Evolutionary conservation across 1,139 yeast species (phyloP), one percentile per base, ranked within the genome.

Genomic region (Kodamaea alishanica): DNA sequence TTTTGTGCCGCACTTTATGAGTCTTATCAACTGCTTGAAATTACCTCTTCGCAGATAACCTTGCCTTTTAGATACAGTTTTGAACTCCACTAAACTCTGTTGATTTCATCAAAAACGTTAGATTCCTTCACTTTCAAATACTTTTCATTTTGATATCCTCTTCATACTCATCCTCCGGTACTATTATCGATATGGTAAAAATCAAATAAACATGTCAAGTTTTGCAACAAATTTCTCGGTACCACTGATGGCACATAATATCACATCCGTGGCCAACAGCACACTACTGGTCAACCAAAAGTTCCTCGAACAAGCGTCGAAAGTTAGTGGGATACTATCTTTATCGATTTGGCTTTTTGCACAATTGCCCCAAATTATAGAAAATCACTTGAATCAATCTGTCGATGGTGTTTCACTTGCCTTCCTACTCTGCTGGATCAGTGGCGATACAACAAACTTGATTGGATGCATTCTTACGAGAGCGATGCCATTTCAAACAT

Each of bases 261-360:
- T 26, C 30, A 3, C 8, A 2, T 10, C 31, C 11, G 6, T 25
- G 24, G 8, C 6, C 24, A n/a, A 26, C 8, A 25, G 10, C n/a
- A 9, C 11, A 12, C 8, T 12, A 12, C 10, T 8, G 34, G 11
- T 3, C 8, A 24, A 20, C 30, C 26, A 28, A 7, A 6, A 6
- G 6, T 28, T n/a, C 2, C 30, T 43, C 7, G 25, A 38, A 24
- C 41, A 39, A 5, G 37, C 53, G 11, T 55, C 60, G 8, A 48
- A 48, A 35, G 34, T 47, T 3, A 42, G 55, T 12, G 67, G 68
- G 1, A 50, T 59, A 15, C 42, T 61, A 5, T 63, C 69, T 12
- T 47, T 64, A 25, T 51, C 58, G 9, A 52, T 63, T 31, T 57
- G 61, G 61, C 52, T 57, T 12, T 56, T 57, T 48, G 61, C 61